Evolutionary conservation across 345 rosid genomes (phyloP).

Genomic region (Eutrema japonicum): DNA sequence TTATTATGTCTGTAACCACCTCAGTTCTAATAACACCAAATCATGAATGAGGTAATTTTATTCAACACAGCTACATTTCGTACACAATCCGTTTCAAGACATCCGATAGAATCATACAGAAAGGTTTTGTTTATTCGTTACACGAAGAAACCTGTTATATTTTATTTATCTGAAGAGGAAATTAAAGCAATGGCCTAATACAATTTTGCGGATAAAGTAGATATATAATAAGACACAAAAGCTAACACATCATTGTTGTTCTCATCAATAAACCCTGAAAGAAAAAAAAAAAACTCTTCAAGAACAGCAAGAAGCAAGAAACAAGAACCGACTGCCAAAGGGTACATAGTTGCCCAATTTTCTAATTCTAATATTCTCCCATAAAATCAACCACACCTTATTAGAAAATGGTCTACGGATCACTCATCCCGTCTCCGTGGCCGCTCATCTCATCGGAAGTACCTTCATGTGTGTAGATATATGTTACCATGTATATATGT

Average conservation of each 20-base stretch:
- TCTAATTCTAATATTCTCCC: conserved; percentile 16
- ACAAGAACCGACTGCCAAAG: conserved; percentile 41
- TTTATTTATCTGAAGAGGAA: background rate
- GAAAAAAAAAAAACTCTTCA: conserved; percentile 19
- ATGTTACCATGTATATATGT: background rate
- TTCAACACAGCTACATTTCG: too few relatives aligned
- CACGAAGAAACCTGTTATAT: background rate
- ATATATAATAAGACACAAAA: background rate
- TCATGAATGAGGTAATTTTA: background rate
- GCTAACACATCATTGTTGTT: conserved; percentile 6
- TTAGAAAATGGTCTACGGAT: conserved; percentile 37
- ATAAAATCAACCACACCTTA: conserved; percentile 24
- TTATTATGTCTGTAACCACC: background rate
- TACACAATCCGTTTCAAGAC: background rate
- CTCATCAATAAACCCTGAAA: conserved; percentile 1
- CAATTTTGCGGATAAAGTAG: background rate
- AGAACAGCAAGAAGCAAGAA: conserved; percentile 30
- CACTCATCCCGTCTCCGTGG: conserved; percentile 17
- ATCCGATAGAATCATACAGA: background rate
- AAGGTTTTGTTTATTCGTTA: background rate
- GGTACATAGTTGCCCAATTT: conserved; percentile 44
- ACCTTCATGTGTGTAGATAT: background rate
- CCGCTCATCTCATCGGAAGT: background rate
- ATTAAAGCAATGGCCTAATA: background rate
- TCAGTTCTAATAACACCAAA: background rate